Evolutionary conservation across 768 basidiomycete species (phyloP).

Genomic region (Boletus sp.): DNA sequence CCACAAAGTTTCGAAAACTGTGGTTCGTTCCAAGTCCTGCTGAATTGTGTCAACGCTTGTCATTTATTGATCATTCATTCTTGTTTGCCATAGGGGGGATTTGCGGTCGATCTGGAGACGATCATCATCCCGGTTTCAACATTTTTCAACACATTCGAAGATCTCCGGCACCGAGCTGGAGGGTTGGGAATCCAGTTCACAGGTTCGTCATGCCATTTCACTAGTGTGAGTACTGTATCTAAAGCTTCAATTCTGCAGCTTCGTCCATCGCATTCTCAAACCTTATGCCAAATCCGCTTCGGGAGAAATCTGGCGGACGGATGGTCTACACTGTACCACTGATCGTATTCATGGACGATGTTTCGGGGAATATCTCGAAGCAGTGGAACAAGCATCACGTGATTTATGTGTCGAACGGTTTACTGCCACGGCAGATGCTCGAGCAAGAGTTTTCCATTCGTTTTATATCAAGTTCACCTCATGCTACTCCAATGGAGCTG

Average conservation of each 20-base stretch:
- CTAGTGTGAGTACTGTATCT: too few relatives aligned
- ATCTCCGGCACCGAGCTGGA: background rate
- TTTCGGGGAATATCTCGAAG: background rate
- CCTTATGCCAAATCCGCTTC: background rate
- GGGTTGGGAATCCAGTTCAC: background rate
- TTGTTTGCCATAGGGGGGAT: background rate
- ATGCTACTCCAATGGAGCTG: background rate
- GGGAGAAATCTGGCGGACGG: background rate
- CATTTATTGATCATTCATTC: background rate
- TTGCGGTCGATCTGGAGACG: background rate
- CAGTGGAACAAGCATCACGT: background rate
- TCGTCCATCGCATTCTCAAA: background rate
- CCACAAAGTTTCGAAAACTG: background rate
- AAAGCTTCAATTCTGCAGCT: background rate
- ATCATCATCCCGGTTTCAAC: background rate
- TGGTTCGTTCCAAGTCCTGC: background rate
- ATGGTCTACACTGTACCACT: background rate
- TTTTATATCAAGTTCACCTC: background rate
- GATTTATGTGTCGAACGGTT: background rate
- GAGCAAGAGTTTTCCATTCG: background rate
- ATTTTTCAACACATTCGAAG: background rate
- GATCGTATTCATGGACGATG: background rate
- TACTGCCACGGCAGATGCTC: background rate
- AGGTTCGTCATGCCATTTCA: background rate
- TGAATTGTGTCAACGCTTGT: too few relatives aligned